Evolutionary conservation across 306 rosid species (phyloP).

Genomic region (Alnus rubra): DNA sequence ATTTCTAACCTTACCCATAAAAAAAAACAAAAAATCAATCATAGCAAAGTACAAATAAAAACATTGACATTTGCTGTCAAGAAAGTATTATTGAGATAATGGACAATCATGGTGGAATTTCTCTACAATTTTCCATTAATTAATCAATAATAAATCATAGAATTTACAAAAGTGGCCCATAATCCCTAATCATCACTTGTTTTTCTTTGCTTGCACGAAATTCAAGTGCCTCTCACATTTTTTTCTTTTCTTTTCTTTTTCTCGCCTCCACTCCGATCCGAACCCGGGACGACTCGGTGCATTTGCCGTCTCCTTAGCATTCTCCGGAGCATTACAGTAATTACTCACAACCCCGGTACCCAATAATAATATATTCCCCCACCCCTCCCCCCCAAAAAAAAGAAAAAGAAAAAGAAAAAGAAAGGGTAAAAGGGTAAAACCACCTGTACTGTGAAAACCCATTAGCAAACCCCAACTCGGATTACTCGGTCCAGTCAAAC

Average conservation of each 20-base stretch:
- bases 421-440: background rate
- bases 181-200: background rate
- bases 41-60: background rate
- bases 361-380: background rate
- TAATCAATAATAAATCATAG: conserved; percentile 35
- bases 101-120: conserved; percentile 25
- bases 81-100: background rate
- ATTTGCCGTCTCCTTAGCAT: conserved; percentile 73
- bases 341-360: background rate
- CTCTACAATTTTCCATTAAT: conserved; percentile 41
- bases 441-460: background rate
- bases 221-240: background rate
- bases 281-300: conserved; percentile 86
- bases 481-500: conserved; percentile 31
- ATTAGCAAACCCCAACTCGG: conserved; percentile 18
- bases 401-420: background rate
- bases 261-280: conserved; percentile 44
- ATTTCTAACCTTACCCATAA: too few relatives aligned
- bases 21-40: background rate
- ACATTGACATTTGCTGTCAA: conserved; percentile 7
- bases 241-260: background rate
- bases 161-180: conserved; percentile 35
- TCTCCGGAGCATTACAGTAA: conserved; percentile 43
- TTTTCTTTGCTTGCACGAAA: background rate
- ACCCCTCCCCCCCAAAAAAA: background rate